phyloP scores from a whole-genome alignment of 495 filamentous ascomycete species.

The Parachaetomium inaequale region DNA sequence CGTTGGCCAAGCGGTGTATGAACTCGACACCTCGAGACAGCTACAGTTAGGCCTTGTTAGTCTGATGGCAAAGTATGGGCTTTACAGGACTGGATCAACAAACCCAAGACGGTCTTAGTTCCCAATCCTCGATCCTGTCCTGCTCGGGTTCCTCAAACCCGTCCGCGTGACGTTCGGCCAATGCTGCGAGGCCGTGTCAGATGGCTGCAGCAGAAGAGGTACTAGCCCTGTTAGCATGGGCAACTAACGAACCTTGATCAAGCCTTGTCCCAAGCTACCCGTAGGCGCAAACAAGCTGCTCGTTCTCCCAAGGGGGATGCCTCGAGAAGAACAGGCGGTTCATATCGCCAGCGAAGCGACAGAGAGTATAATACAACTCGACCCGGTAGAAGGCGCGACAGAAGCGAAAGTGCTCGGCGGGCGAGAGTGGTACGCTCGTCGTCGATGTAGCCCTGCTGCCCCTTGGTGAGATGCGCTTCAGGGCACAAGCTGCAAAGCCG shows the following conservation, averaged over 20 bases:
- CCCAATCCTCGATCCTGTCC: no score
- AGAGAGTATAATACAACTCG: background rate
- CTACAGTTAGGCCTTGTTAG: background rate
- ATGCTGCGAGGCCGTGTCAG: background rate
- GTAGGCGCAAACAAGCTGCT: background rate
- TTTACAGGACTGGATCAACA: background rate
- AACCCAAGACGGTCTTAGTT: no score
- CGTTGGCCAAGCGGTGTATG: background rate
- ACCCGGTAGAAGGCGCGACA: slow-evolving; percentile 8
- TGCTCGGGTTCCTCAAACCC: no score
- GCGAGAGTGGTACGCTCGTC: background rate
- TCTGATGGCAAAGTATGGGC: background rate
- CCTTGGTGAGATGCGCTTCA: background rate
- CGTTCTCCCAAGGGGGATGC: background rate
- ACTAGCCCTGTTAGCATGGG: background rate
- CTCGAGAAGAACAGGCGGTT: background rate
- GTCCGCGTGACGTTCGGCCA: no score
- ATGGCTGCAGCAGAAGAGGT: background rate
- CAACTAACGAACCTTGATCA: background rate
- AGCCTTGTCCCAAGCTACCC: background rate
- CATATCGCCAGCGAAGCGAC: background rate
- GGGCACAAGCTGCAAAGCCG: slow-evolving; percentile 6
- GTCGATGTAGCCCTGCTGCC: background rate
- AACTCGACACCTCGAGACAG: background rate
- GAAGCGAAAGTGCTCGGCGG: slow-evolving; percentile 5